phyloP scores from a whole-genome alignment of 345 rosid genomes.

The Sapria himalayana region DNA sequence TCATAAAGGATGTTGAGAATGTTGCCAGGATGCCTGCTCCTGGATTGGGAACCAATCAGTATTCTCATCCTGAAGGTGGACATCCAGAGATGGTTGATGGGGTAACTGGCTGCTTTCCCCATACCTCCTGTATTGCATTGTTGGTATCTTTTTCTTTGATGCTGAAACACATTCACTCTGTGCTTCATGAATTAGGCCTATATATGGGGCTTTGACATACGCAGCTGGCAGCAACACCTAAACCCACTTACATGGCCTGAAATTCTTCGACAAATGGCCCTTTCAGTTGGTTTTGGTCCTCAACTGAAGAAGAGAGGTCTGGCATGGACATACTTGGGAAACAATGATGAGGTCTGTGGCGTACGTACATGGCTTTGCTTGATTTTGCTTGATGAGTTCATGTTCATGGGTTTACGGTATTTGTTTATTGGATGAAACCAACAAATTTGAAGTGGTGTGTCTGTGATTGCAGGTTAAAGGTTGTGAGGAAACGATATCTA shows the following conservation, averaged over 20 bases:
- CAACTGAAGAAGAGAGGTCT: conserved; percentile 37
- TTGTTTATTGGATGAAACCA: too few species aligned
- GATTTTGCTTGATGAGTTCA: neutral
- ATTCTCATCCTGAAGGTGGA: conserved; percentile 96
- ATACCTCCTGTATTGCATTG: conserved; percentile 5
- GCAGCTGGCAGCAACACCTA: conserved; percentile 81
- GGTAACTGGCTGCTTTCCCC: conserved; percentile 27
- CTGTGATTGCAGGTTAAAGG: conserved; percentile 48
- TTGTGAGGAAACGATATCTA: conserved; percentile 52
- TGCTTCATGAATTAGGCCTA: conserved; percentile 44
- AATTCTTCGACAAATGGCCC: conserved; percentile 70
- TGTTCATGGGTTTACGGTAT: too few species aligned
- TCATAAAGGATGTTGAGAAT: conserved; percentile 84
- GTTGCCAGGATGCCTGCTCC: conserved; percentile 74
- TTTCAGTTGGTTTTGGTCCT: conserved; percentile 87
- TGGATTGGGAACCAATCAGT: conserved; percentile 68
- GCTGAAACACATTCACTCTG: conserved; percentile 3
- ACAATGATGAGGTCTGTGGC: conserved; percentile 57
- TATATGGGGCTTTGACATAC: conserved; percentile 94
- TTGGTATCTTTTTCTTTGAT: conserved; percentile 7
- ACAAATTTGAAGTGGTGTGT: too few species aligned
- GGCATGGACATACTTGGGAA: conserved; percentile 22
- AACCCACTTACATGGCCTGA: conserved; percentile 92
- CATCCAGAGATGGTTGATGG: conserved; percentile 90
- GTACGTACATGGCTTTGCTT: too few species aligned